Percentiles rank a stretch among this genome's conserved stretches.
phyloP scores from a whole-genome alignment of 1,139 yeast species.

The Diutina neorugosa region DNA sequence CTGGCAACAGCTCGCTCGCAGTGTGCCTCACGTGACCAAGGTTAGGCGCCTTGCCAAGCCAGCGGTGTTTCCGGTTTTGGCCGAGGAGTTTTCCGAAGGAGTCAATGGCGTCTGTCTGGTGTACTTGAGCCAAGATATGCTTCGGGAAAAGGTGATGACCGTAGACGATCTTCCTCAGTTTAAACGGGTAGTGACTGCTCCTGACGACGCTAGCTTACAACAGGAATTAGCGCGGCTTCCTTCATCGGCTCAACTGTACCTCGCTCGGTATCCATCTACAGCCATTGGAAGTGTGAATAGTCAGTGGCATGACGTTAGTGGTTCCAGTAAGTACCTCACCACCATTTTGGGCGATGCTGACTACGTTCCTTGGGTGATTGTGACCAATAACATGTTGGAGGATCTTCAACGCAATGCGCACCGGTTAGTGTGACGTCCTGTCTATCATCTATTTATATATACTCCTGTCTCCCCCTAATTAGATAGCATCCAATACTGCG shows the following conservation, averaged over 20 bases:
- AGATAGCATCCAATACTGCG: constrained; percentile 30
- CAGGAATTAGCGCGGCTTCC: not conserved
- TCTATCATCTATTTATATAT: not conserved
- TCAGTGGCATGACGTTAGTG: not conserved
- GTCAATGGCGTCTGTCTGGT: not conserved
- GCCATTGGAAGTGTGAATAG: not conserved
- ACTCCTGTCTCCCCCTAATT: not conserved
- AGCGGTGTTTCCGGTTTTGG: not conserved
- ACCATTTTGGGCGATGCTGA: not conserved
- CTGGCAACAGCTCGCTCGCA: not conserved
- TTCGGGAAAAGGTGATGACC: not conserved
- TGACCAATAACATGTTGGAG: not conserved
- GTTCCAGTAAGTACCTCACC: not conserved
- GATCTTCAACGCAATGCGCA: not conserved
- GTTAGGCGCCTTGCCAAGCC: not conserved
- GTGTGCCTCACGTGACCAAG: not conserved
- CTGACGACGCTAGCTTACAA: not conserved
- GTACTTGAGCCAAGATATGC: not conserved
- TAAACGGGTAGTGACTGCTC: not conserved
- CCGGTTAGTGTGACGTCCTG: not conserved
- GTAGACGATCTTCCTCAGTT: not conserved
- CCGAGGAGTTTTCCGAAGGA: not conserved
- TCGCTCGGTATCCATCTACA: not conserved
- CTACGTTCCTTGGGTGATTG: not conserved
- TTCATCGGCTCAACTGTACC: not conserved